These are phyloP conservation scores for Cercophora newfieldiana DNA, from an alignment of 495 filamentous ascomycete species.

Conservation along the genomic window DNA sequence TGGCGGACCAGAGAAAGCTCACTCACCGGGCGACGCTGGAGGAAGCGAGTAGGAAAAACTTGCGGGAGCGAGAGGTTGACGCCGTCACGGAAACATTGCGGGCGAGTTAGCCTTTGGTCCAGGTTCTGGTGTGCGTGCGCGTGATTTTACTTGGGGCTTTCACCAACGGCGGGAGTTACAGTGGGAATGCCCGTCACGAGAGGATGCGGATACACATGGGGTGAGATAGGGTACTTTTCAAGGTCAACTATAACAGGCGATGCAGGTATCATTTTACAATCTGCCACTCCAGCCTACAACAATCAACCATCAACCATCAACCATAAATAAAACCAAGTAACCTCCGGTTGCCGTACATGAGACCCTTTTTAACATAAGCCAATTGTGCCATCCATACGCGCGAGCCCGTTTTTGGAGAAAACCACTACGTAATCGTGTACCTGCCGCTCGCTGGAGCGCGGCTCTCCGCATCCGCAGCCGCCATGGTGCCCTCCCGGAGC, in stretches of 20 bases:
- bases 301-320: too few relatives aligned
- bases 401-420: too few relatives aligned
- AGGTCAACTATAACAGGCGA: too few relatives aligned
- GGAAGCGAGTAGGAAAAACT: slow-evolving; percentile 56
- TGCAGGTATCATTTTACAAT: too few relatives aligned
- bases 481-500: slow-evolving; percentile 88
- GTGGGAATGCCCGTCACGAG: neutral
- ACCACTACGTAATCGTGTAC: slow-evolving; percentile 76
- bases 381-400: neutral
- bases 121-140: neutral
- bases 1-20: slow-evolving; percentile 66
- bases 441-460: slow-evolving; percentile 78
- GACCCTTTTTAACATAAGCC: too few relatives aligned
- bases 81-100: slow-evolving; percentile 47
- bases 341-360: too few relatives aligned
- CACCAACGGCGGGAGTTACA: neutral
- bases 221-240: neutral
- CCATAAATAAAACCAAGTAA: too few relatives aligned
- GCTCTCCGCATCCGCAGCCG: slow-evolving; percentile 80
- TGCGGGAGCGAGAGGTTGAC: slow-evolving; percentile 59
- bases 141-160: neutral
- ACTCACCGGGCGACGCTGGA: slow-evolving; percentile 60
- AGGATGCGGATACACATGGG: neutral
- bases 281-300: too few relatives aligned
- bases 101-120: slow-evolving; percentile 37